Conservation (phyloP, 768 basidiomycete species). For the Rhodosporidiobolus sp. region DNA sequence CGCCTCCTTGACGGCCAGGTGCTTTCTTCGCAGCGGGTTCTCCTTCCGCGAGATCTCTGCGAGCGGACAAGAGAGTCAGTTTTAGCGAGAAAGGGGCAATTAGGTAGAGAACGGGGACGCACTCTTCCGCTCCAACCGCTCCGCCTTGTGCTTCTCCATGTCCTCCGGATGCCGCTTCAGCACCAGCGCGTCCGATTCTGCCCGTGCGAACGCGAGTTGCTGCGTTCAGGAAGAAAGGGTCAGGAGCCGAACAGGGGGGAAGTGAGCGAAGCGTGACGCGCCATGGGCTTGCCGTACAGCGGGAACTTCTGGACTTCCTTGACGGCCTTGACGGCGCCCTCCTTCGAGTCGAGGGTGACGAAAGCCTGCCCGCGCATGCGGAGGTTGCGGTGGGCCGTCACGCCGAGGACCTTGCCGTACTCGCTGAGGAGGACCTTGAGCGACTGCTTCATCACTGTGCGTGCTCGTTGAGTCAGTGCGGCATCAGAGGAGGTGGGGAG, state of each 20-base stretch:
- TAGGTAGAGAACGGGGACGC: conserved; percentile 43
- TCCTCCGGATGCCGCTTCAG: conserved; percentile 64
- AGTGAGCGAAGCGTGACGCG: conserved; percentile 50
- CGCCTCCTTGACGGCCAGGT: conserved; percentile 73
- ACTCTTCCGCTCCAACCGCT: conserved; percentile 81
- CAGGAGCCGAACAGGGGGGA: neutral
- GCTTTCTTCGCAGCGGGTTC: conserved; percentile 83
- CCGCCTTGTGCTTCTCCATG: conserved; percentile 71
- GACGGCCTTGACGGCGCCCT: conserved; percentile 80
- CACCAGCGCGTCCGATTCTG: conserved; percentile 85
- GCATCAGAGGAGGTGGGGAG: neutral
- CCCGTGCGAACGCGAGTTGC: conserved; percentile 93
- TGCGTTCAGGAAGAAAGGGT: conserved; percentile 47
- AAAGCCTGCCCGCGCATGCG: conserved; percentile 99
- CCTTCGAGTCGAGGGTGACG: conserved; percentile 79
- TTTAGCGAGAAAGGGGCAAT: neutral
- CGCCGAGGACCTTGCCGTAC: conserved; percentile 88
- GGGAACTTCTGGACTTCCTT: conserved; percentile 93
- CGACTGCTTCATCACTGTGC: conserved; percentile 77
- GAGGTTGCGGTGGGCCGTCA: conserved; percentile 90
- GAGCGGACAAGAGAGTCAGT: neutral
- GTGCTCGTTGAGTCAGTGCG: neutral
- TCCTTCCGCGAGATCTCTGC: conserved; percentile 76
- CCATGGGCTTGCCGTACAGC: conserved; percentile 94
- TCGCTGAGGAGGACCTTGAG: conserved; percentile 83